Percentiles rank a stretch among this genome's conserved stretches.
Conservation (phyloP, 768 basidiomycete species). For the Leccinum imitatum region DNA sequence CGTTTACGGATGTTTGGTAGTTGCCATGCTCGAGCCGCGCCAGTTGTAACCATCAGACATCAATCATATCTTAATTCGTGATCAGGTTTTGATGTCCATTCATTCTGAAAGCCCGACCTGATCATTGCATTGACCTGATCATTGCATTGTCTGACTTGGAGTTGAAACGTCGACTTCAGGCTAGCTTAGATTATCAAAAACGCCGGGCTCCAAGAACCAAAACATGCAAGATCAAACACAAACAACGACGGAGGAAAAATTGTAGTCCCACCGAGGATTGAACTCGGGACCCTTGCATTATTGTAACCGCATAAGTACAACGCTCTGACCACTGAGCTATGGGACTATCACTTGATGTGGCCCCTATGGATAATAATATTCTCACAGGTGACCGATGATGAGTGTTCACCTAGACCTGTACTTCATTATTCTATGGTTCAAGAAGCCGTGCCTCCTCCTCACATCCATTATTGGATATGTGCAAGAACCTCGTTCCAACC, state of each 20-base stretch:
- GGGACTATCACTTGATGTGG: slow-evolving; percentile 34
- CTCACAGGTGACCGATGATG: neutral
- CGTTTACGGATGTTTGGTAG: neutral
- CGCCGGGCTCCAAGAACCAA: neutral
- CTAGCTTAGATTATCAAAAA: neutral
- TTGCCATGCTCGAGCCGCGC: neutral
- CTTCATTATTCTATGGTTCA: slow-evolving; percentile 24
- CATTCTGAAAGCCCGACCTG: neutral
- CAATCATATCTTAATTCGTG: neutral
- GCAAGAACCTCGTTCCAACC: slow-evolving; percentile 68
- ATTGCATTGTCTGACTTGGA: neutral
- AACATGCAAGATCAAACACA: neutral
- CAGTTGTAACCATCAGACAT: neutral
- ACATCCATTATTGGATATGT: slow-evolving; percentile 44
- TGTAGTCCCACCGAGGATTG: slow-evolving; percentile 62
- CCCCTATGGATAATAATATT: neutral
- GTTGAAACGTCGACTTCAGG: neutral
- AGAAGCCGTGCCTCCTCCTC: slow-evolving; percentile 37
- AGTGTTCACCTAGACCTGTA: neutral
- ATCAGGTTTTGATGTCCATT: neutral
- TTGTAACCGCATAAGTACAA: slow-evolving; percentile 60
- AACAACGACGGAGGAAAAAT: slow-evolving; percentile 25
- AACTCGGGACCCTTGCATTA: slow-evolving; percentile 64
- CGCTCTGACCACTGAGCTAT: slow-evolving; percentile 64
- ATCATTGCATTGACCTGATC: too few species aligned